Conservation (phyloP, 2,329 filamentous ascomycete species). For the Akanthomyces dipterigenus region DNA sequence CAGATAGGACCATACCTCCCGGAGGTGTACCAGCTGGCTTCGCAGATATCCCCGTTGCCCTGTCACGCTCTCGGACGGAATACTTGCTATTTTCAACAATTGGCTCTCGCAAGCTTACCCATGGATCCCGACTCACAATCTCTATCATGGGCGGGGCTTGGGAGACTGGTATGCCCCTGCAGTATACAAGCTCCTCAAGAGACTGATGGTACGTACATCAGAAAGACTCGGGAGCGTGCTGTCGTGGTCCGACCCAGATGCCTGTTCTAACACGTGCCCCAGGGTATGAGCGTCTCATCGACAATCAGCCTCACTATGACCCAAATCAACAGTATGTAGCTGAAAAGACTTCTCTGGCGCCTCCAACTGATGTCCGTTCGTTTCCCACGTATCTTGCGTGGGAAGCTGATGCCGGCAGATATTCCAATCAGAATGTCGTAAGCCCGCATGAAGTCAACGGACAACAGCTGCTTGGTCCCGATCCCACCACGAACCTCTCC, state of each 20-base stretch:
- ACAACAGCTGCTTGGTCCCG: background rate
- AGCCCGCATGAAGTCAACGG: background rate
- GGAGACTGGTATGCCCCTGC: background rate
- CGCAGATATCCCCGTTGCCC: background rate
- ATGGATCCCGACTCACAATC: background rate
- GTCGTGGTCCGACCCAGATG: background rate
- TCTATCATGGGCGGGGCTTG: background rate
- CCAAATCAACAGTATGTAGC: constrained; percentile 6
- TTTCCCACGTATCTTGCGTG: background rate
- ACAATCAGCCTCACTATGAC: background rate
- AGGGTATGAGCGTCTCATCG: constrained; percentile 7
- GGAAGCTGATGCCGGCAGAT: constrained; percentile 1
- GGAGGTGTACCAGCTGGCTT: background rate
- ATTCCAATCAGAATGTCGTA: background rate
- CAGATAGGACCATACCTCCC: background rate
- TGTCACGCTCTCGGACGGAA: background rate
- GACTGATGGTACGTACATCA: background rate
- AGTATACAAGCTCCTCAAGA: background rate
- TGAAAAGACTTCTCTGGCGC: constrained; percentile 4
- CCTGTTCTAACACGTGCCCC: background rate
- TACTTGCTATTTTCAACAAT: background rate
- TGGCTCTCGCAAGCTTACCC: background rate
- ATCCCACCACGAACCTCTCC: background rate
- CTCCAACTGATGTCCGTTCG: background rate
- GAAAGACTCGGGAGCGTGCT: background rate